Evolutionary conservation across 257 asterid species (phyloP).

Genomic region (Ligustrum vulgare): DNA sequence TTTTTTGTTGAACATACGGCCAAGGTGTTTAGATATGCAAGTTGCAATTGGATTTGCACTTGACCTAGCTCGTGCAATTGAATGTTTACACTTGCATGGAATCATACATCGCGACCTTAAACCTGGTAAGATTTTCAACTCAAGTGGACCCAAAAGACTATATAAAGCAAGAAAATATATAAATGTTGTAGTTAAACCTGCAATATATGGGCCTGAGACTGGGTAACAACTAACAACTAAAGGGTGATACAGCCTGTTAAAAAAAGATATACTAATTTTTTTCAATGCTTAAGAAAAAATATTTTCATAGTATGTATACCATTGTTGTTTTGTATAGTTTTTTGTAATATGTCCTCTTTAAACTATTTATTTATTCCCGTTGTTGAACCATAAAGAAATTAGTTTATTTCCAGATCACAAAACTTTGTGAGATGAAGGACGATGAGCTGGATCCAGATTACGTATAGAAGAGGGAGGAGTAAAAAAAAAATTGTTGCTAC

Average conservation of each 20-base stretch:
- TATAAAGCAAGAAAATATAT: neutral
- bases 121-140: slow-evolving; percentile 57
- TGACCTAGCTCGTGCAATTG: slow-evolving; percentile 95
- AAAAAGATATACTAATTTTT: neutral
- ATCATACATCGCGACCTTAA: slow-evolving; percentile 91
- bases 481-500: slow-evolving; percentile 79
- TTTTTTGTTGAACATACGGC: slow-evolving; percentile 65
- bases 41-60: slow-evolving; percentile 82
- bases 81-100: slow-evolving; percentile 87
- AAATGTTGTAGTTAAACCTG: neutral
- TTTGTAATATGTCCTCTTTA: neutral
- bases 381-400: neutral
- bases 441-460: slow-evolving; percentile 75
- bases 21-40: slow-evolving; percentile 63
- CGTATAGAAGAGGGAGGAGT: slow-evolving; percentile 70
- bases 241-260: neutral
- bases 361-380: neutral
- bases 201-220: neutral
- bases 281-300: neutral
- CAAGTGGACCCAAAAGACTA: neutral
- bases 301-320: neutral
- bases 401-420: slow-evolving; percentile 34
- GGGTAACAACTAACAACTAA: neutral
- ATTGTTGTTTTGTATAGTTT: neutral
- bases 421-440: slow-evolving; percentile 94